phyloP scores from a whole-genome alignment of 73 alveolate genomes.

The Paramecium primaurelia region DNA sequence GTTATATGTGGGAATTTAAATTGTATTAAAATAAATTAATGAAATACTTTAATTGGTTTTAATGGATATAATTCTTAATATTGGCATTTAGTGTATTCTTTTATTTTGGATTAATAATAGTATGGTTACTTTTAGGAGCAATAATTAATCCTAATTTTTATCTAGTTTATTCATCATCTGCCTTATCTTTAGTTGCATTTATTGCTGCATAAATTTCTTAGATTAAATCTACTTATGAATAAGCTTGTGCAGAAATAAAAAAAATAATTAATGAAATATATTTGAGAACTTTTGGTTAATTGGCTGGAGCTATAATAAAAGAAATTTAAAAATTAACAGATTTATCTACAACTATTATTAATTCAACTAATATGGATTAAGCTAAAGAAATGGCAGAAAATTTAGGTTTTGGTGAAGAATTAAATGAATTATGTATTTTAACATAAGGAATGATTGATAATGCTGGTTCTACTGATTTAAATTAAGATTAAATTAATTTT shows the following conservation, averaged over 20 bases:
- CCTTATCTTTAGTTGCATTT: not conserved
- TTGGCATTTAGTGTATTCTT: not conserved
- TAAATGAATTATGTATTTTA: not conserved
- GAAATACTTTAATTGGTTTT: slow-evolving; percentile 12
- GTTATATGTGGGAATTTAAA: not conserved
- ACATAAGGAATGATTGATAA: slow-evolving; percentile 29
- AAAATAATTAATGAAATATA: not conserved
- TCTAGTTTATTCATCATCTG: not conserved
- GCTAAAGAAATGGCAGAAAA: slow-evolving; percentile 12
- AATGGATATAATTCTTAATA: not conserved
- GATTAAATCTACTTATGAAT: not conserved
- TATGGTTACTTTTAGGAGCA: slow-evolving; percentile 29
- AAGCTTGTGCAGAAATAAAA: not conserved
- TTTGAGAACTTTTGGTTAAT: not conserved
- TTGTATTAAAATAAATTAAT: not conserved
- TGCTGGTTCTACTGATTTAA: not conserved
- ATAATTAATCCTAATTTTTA: not conserved
- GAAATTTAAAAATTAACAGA: slow-evolving; percentile 8
- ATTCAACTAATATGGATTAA: slow-evolving; percentile 8
- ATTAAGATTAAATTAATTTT: not conserved
- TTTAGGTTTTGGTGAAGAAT: slow-evolving; percentile 30
- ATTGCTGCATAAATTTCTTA: not conserved
- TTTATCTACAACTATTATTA: not conserved
- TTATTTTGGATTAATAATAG: not conserved
- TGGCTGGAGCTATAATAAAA: not conserved